Evolutionary conservation across 2,329 filamentous ascomycete genomes (phyloP).

Genomic region (Fusarium cyanostomum): DNA sequence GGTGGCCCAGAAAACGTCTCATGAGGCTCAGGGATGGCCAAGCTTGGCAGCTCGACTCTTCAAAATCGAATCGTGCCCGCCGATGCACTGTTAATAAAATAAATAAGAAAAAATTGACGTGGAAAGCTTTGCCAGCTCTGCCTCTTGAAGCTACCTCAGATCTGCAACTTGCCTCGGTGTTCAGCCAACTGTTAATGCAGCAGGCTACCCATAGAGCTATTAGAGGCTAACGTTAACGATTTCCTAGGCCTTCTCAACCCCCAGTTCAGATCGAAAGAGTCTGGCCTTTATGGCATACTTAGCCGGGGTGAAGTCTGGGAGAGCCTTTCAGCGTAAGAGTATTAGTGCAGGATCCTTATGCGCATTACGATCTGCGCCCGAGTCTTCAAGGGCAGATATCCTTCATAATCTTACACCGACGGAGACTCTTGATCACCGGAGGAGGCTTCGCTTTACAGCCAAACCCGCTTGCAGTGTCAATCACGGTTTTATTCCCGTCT

Average conservation of each 20-base stretch:
- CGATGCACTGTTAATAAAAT: not conserved
- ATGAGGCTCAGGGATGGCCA: not conserved
- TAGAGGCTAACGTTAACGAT: no score
- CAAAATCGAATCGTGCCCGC: not conserved
- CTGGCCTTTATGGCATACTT: no score
- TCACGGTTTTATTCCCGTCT: conserved; percentile 22
- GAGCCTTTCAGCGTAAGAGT: not conserved
- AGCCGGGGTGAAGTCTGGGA: no score
- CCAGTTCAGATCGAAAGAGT: no score
- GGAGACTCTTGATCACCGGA: no score
- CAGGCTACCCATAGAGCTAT: no score
- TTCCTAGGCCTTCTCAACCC: no score
- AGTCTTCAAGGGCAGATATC: not conserved
- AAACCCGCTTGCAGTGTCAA: conserved; percentile 4
- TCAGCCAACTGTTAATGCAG: no score
- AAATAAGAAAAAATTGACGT: not conserved
- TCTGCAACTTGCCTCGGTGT: no score
- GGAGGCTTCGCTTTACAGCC: conserved; percentile 4
- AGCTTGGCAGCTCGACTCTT: not conserved
- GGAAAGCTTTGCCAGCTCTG: not conserved
- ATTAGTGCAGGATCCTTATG: conserved; percentile 2
- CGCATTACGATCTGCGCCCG: conserved; percentile 28
- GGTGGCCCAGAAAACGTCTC: no score
- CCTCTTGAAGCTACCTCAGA: not conserved
- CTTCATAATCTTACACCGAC: conserved; percentile 1